A percentile compares a stretch with the other conserved stretches of the same genome.
These are phyloP conservation scores for Cryphonectria nitschkei DNA, from an alignment of 2,329 filamentous ascomycete species.

Conservation along the genomic window DNA sequence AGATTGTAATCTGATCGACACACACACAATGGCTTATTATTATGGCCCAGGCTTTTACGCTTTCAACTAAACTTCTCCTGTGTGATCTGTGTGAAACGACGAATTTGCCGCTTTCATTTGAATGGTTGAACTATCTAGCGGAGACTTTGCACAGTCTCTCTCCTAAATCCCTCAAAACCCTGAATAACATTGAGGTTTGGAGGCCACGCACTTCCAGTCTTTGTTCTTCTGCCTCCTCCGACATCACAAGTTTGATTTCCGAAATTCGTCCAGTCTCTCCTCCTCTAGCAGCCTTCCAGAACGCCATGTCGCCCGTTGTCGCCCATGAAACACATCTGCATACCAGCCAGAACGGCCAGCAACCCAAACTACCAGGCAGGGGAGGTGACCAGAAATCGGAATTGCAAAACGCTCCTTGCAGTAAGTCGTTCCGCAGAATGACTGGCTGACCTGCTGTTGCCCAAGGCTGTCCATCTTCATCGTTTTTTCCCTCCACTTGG, in stretches of 20 bases:
- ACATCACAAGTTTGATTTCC: neutral
- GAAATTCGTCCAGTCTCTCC: neutral
- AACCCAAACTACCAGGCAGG: neutral
- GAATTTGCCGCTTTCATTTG: neutral
- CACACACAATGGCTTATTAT: neutral
- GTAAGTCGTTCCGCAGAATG: neutral
- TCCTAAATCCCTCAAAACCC: neutral
- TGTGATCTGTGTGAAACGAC: neutral
- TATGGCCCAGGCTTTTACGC: neutral
- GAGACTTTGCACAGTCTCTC: neutral
- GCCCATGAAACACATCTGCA: slow-evolving; percentile 8
- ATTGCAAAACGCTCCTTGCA: neutral
- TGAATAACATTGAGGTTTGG: neutral
- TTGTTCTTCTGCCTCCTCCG: neutral
- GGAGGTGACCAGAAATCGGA: neutral
- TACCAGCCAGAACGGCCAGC: no score
- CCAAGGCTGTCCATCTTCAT: neutral
- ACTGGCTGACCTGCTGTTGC: neutral
- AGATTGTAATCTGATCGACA: slow-evolving; percentile 22
- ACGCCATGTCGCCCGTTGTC: slow-evolving; percentile 11
- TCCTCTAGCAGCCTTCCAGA: slow-evolving; percentile 3
- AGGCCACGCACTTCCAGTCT: neutral
- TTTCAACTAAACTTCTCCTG: no score
- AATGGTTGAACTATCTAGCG: slow-evolving; percentile 5
- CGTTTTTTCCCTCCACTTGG: neutral